Conservation (phyloP, 2,329 filamentous ascomycete genomes). For the Pseudogymnoascus verrucosus region DNA sequence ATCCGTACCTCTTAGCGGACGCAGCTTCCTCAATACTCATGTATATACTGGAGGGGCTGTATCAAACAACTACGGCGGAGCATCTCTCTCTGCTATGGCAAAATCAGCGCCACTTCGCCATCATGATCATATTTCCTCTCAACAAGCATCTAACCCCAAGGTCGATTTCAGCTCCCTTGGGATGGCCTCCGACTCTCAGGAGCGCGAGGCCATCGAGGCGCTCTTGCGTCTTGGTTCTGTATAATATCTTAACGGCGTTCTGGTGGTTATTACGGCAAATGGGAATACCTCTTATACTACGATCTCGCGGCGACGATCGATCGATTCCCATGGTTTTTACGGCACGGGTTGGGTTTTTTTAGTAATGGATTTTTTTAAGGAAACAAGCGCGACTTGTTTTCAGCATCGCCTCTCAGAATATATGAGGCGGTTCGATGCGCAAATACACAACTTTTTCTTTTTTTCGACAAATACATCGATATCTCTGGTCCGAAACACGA, state of each 20-base stretch:
- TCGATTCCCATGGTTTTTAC: slow-evolving; percentile 4
- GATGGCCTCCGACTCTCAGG: slow-evolving; percentile 53
- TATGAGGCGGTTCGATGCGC: slow-evolving; percentile 2
- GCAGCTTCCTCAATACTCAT: slow-evolving; percentile 39
- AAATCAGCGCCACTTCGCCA: slow-evolving; percentile 26
- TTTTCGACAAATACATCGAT: slow-evolving; percentile 5
- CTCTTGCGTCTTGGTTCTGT: slow-evolving; percentile 73
- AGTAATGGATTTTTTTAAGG: neutral
- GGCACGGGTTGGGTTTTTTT: neutral
- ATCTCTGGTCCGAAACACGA: neutral
- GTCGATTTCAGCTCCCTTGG: slow-evolving; percentile 40
- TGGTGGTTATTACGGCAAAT: slow-evolving; percentile 4
- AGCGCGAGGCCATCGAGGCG: slow-evolving; percentile 75
- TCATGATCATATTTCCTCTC: slow-evolving; percentile 26
- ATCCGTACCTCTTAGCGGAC: slow-evolving; percentile 42
- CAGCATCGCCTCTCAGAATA: slow-evolving; percentile 1
- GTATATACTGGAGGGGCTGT: slow-evolving; percentile 37
- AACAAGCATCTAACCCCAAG: slow-evolving; percentile 37
- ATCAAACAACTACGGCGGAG: slow-evolving; percentile 20
- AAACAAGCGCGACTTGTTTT: slow-evolving; percentile 2
- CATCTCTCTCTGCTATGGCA: slow-evolving; percentile 22
- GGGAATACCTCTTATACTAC: slow-evolving; percentile 5
- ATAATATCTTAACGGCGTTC: slow-evolving; percentile 34
- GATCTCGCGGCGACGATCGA: slow-evolving; percentile 10
- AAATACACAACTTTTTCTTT: neutral